phyloP scores from a whole-genome alignment of 345 rosid genomes.

The Hirschfeldia incana region DNA sequence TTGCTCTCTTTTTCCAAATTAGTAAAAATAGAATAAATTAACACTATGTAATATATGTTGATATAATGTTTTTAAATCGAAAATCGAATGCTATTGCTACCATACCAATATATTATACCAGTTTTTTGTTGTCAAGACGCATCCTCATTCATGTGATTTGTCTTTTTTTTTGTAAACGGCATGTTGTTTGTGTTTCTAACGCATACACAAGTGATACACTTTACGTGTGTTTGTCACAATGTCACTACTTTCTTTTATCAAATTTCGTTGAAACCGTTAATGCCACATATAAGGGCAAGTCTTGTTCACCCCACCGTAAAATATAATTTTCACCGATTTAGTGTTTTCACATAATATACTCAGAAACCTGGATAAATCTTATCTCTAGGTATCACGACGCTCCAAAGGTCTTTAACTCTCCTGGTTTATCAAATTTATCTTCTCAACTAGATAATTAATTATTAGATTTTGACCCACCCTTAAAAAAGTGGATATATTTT shows the following conservation, averaged over 20 bases:
- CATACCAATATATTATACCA: background rate
- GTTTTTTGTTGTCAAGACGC: background rate
- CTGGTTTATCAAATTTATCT: background rate
- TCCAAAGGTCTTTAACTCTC: background rate
- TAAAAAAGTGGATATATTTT: too few relatives aligned
- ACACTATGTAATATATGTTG: background rate
- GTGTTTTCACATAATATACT: background rate
- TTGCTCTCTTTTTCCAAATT: slow-evolving; percentile 47
- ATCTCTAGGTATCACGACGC: background rate
- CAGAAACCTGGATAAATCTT: background rate
- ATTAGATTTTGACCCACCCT: too few relatives aligned
- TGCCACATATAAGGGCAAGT: background rate
- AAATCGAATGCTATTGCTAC: background rate
- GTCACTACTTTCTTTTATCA: background rate
- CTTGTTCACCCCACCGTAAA: background rate
- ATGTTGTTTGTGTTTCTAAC: too few relatives aligned
- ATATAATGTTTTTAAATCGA: background rate
- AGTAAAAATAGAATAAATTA: background rate
- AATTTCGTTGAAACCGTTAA: background rate
- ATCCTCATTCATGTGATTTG: too few relatives aligned
- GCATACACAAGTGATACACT: background rate
- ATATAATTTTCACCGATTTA: background rate
- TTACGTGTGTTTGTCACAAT: background rate
- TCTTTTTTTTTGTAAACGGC: too few relatives aligned
- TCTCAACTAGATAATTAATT: background rate